These are phyloP conservation scores for Primulina eburnea DNA, from an alignment of 257 asterid species.

Conservation along the genomic window DNA sequence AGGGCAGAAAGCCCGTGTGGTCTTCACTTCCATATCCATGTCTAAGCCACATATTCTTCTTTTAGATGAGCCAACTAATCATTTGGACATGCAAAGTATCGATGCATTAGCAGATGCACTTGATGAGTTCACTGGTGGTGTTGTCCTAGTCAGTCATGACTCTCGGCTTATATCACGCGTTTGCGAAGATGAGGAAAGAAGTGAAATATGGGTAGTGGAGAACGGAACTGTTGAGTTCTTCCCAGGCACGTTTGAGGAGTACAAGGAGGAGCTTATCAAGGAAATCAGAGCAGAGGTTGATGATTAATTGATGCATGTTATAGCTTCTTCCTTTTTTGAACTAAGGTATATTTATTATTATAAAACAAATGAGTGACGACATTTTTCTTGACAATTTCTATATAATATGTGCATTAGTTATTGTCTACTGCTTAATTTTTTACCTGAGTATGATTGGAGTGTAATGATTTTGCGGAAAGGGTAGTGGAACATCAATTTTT, in stretches of 20 bases:
- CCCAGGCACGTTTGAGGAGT: constrained; percentile 38
- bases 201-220: constrained; percentile 46
- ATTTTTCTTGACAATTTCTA: neutral
- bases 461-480: neutral
- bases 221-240: constrained; percentile 38
- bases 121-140: constrained; percentile 70
- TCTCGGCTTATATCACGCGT: constrained; percentile 44
- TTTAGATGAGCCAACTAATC: constrained; percentile 70
- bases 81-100: constrained; percentile 74
- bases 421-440: neutral
- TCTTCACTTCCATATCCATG: constrained; percentile 72
- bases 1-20: constrained; percentile 68
- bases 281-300: constrained; percentile 47
- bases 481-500: neutral
- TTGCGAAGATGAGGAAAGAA: constrained; percentile 44
- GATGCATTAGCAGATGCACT: constrained; percentile 73
- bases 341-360: neutral
- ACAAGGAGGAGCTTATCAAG: constrained; percentile 40
- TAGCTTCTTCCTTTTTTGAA: too few species aligned
- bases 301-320: constrained; percentile 27
- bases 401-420: neutral
- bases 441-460: neutral
- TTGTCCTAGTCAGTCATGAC: constrained; percentile 43
- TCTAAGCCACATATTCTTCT: constrained; percentile 65
- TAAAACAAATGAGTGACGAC: neutral